Evolutionary conservation across 164 flowering plant genomes (phyloP).

Genomic region (Sextonia rubra): DNA sequence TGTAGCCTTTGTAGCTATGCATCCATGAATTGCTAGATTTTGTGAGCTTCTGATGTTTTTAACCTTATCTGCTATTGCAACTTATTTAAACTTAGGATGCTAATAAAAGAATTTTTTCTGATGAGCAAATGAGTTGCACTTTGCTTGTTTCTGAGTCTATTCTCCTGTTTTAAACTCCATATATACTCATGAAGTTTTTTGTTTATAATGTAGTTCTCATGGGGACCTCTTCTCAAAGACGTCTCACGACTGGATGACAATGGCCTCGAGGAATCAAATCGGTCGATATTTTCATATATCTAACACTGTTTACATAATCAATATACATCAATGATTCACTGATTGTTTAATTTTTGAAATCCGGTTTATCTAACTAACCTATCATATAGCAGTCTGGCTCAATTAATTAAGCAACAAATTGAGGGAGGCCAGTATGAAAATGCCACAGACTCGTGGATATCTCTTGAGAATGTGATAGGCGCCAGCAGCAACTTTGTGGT

Average conservation of each 20-base stretch:
- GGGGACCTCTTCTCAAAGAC: slow-evolving; percentile 92
- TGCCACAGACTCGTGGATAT: slow-evolving; percentile 56
- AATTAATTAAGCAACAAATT: slow-evolving; percentile 55
- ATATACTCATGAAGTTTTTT: too few relatives aligned
- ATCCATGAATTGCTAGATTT: background rate
- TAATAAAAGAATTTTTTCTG: background rate
- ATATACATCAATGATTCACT: too few relatives aligned
- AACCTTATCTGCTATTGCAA: background rate
- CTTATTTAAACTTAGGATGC: background rate
- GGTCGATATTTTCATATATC: slow-evolving; percentile 27
- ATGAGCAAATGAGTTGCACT: too few relatives aligned
- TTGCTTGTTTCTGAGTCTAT: too few relatives aligned
- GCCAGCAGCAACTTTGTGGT: slow-evolving; percentile 59
- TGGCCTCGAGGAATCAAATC: slow-evolving; percentile 50
- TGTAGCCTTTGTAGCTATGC: slow-evolving; percentile 7
- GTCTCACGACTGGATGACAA: slow-evolving; percentile 64
- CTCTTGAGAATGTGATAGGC: slow-evolving; percentile 42
- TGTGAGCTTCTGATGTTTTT: too few relatives aligned
- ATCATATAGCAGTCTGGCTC: slow-evolving; percentile 46
- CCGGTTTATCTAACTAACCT: background rate
- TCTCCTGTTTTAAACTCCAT: too few relatives aligned
- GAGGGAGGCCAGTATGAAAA: slow-evolving; percentile 35
- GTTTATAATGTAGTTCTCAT: slow-evolving; percentile 50
- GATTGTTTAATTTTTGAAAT: background rate
- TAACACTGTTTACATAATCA: too few relatives aligned